Percentiles rank a stretch among this genome's conserved stretches.
phyloP scores from a whole-genome alignment of 176 grass and related monocot species.

The Ampelocalamus luodianensis region DNA sequence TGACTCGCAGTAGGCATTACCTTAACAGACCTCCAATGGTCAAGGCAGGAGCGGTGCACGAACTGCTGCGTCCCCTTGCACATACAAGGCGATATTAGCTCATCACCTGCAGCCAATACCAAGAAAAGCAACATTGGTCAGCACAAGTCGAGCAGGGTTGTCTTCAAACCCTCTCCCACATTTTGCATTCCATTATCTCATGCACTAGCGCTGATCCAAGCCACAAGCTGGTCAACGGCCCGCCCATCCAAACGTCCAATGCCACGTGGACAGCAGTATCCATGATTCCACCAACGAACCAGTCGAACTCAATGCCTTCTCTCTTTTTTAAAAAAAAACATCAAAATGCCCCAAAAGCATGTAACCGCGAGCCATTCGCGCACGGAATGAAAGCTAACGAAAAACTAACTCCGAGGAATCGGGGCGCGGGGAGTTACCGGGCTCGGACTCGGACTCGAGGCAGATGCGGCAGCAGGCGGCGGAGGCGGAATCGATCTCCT shows the following conservation, averaged over 20 bases:
- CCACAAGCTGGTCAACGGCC: too few species aligned
- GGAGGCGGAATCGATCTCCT: conserved; percentile 66
- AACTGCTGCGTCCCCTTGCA: conserved; percentile 95
- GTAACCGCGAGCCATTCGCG: not conserved
- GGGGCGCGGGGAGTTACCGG: conserved; percentile 37
- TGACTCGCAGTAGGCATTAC: conserved; percentile 1
- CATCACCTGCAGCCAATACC: conserved; percentile 62
- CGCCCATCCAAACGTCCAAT: too few species aligned
- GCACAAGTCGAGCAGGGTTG: too few species aligned
- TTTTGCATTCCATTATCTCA: too few species aligned
- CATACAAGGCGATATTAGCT: conserved; percentile 85
- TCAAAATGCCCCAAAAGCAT: not conserved
- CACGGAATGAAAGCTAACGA: not conserved
- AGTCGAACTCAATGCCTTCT: too few species aligned
- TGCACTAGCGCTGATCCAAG: too few species aligned
- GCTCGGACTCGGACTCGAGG: conserved; percentile 67
- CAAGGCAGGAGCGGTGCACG: conserved; percentile 85
- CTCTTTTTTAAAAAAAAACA: too few species aligned
- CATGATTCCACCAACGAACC: too few species aligned
- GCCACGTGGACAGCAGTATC: too few species aligned
- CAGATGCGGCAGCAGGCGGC: conserved; percentile 86
- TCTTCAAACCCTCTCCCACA: too few species aligned
- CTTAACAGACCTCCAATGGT: conserved; percentile 93
- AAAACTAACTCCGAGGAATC: not conserved
- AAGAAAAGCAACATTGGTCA: not conserved